Base-by-base conservation (phyloP, 83 land plant species). In the Thuja plicata region DNA sequence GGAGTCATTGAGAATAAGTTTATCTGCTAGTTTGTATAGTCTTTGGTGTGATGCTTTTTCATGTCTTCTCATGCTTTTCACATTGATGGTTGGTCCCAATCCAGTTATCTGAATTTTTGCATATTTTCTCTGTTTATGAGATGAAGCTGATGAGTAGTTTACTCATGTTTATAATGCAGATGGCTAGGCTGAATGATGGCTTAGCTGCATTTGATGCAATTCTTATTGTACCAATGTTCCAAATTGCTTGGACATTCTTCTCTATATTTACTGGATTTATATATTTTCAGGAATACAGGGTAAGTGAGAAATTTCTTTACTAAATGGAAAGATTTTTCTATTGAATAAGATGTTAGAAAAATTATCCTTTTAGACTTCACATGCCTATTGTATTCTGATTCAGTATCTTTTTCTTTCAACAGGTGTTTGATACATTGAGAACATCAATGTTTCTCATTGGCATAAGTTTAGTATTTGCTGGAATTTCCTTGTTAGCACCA, bases 231-330 rank as follows among this genome's bases (percentile, higher is more conserved):
- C 99, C 99, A 13, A 98, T 98, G 99, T 95, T 98, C 83, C 99
- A 98, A 91, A 98, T 98, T 91, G 96, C 92, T 60, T 98, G 99
- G 99, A 98, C 99, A 40, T 97, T 96, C 87, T 98, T 98, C 88
- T 98, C 99, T 84, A 98, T 98, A 32, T 98, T 98, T 90, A 98
- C 99, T 66, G 99, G 99, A 84, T 97, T 98, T 92, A 91, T 98
- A 55, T 98, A 98, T 90, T 98, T 98, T 87, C 95, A 97, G 89
- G 99, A 98, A 90, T 98, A 97, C 91, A 97, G 94, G 96, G 99
- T 97, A 16, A 62, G 70, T 82, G 19, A 55, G 24, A 16, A 62
- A 80, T 35, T 45, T 45, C 50, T 86, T 48, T 41, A 24, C 11
- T 57, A n/a, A 76, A 43, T 52, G 35, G 54, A 84, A 85, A 35